phyloP scores from a whole-genome alignment of 495 filamentous ascomycete genomes.

The Penicillium alfredii region DNA sequence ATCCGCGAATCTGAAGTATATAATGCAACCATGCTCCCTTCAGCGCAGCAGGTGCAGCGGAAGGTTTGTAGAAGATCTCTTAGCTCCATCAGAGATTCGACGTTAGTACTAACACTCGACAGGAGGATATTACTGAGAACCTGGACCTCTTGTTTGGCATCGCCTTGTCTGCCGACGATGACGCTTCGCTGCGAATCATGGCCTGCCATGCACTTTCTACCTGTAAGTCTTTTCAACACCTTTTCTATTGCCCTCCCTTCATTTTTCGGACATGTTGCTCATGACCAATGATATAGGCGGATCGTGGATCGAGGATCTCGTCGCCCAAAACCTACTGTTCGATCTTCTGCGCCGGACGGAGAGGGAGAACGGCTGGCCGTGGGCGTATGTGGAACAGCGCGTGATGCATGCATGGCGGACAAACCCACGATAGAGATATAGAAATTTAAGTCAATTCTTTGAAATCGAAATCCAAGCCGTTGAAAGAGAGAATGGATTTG shows the following conservation, averaged over 20 bases:
- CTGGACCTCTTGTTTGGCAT: slow-evolving; percentile 37
- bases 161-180: slow-evolving; percentile 33
- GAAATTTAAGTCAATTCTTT: too few relatives aligned
- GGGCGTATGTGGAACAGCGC: slow-evolving; percentile 23
- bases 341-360: slow-evolving; percentile 24
- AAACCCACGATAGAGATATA: slow-evolving; percentile 4
- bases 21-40: slow-evolving; percentile 3
- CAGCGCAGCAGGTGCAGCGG: slow-evolving; percentile 10
- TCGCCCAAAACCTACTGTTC: slow-evolving; percentile 19
- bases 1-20: slow-evolving; percentile 20
- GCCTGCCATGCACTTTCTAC: slow-evolving; percentile 36
- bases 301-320: slow-evolving; percentile 27
- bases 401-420: slow-evolving; percentile 18
- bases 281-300: slow-evolving; percentile 25
- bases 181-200: slow-evolving; percentile 34
- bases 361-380: slow-evolving; percentile 25
- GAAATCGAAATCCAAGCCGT: too few relatives aligned
- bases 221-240: slow-evolving; percentile 24
- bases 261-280: slow-evolving; percentile 4
- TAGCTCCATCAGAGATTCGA: background rate
- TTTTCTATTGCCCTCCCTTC: background rate
- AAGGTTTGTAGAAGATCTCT: slow-evolving; percentile 19
- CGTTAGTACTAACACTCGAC: background rate
- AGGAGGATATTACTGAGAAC: slow-evolving; percentile 27
- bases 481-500: too few relatives aligned